These are phyloP conservation scores for Novymonas esmeraldas DNA, from an alignment of 208 protist species.

Conservation along the genomic window DNA sequence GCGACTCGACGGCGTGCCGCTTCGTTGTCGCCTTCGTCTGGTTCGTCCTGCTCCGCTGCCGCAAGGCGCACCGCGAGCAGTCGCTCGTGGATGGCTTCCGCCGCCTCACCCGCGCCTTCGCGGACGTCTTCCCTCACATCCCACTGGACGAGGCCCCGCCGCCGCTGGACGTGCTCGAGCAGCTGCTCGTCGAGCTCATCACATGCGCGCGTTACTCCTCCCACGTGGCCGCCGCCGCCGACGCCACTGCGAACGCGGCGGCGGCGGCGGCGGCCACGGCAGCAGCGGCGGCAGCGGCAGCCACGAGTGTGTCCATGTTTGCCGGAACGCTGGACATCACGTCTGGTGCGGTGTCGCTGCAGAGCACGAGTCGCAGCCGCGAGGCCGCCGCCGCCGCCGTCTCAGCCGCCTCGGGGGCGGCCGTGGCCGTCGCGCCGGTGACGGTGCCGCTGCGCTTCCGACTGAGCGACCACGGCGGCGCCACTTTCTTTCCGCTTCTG, in stretches of 20 bases:
- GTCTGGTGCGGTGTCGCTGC: neutral
- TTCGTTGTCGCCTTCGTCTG: constrained; percentile 18
- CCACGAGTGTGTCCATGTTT: no score
- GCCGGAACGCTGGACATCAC: neutral
- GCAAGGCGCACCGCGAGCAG: constrained; percentile 33
- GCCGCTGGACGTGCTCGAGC: constrained; percentile 29
- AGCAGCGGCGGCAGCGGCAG: neutral
- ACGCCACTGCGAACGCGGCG: neutral
- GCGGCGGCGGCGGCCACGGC: neutral
- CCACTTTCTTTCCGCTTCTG: constrained; percentile 8
- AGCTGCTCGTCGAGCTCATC: constrained; percentile 26
- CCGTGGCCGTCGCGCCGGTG: neutral
- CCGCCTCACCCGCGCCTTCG: constrained; percentile 11
- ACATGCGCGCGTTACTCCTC: constrained; percentile 17
- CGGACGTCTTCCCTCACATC: constrained; percentile 21
- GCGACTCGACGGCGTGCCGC: constrained; percentile 20
- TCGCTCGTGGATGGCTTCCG: constrained; percentile 20
- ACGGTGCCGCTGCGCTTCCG: neutral
- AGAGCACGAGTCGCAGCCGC: neutral
- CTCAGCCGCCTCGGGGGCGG: neutral
- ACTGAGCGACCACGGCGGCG: neutral
- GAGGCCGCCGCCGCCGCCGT: neutral
- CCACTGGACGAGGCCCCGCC: constrained; percentile 18
- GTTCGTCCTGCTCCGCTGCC: constrained; percentile 30
- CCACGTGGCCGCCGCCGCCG: no score